Evolutionary conservation across 1,139 yeast genomes (phyloP), one percentile per base, ranked within the genome.

Genomic region (Pichia sp.): DNA sequence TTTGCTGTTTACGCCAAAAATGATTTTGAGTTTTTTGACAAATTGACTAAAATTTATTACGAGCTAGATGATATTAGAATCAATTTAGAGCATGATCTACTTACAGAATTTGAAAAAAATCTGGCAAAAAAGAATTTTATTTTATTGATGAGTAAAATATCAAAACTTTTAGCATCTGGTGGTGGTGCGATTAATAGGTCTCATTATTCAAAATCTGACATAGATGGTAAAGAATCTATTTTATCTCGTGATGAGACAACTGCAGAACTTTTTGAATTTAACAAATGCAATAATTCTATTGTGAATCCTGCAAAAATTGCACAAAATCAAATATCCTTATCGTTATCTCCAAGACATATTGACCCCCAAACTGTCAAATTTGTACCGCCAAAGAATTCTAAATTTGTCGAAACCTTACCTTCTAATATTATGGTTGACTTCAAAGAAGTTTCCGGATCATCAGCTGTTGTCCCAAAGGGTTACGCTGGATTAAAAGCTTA

Each of bases 391-490:
- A 63, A 66, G 30, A 69, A 71, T 51, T 61, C 64, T 39, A 69
- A 69, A 43, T 74, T 77, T 50, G 60, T 61, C 39, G 69, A 69
- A 34, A 74, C 71, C 5, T 70, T 75, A 4, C 89, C 89, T 20
- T 79, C 88, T 2, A 91, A 84, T 58, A 74, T 86, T 47, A 64
- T 85, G 58, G 88, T 84, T 35, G 94, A 84, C 59, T 82, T 85
- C 61, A 79, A 79, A 56, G 74, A 84, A 26, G 84, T 84, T 33
- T 64, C 68, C 23, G 84, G 85, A 31, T 70, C 84, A 2, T 71
- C 79, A 7, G 71, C 68, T 44, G 69, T 72, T 53, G 74, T 76
- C 45, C 86, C 88, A 12, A 74, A 76, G 31, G 88, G 88, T 3
- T 78, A 81, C 51, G 69, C 74, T 11, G 85, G 85, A 34, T 71